Base-by-base conservation (phyloP, 345 rosid genomes). In the Eucalyptus microcorys region DNA sequence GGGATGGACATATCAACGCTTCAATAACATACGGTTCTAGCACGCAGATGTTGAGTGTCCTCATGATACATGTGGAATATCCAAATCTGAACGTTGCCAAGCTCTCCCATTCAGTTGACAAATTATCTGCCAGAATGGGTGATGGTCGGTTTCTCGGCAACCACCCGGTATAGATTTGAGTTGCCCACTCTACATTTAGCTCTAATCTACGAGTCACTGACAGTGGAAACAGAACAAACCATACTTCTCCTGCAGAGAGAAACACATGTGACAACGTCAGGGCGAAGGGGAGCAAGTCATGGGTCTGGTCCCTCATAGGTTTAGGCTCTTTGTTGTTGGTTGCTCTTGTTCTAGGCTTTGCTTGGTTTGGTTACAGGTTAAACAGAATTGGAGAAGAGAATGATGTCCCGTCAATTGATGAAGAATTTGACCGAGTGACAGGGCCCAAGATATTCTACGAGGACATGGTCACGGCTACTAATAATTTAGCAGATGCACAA, bases 131-230 rank as follows among this genome's bases (percentile, higher is more conserved):
- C 90, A 19, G 91, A 90, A 48, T 88, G 88, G 88, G 90, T 91
- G 24, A 87, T 87, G 50, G 30, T 91, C 37, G 92, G 91, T 48
- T 91, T 91, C 87, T 91, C 92, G 16, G 89, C 85, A 4, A 37
- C 88, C 37, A 79, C 68, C 57, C 5, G 90, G 86, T 6, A 3
- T 11, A 27, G 7, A 10, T 79, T 32, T 16, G 88, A 87, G 88
- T 61, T 89, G 24, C 87, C 89, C 88, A 66, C 52, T 45, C 85
- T 90, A 53, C 14, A 48, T 27, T 90, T 14, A 49, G 71, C 45
- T 88, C 91, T 10, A 53, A 76, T 57, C 53, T 89, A 30, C 40
- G 13, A 57, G 71, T 83, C 66, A 84, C 53, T 48, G 16, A 45
- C 27, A 16, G 52, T 30, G 81, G 26, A 37, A 37, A 71, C 81